Evolutionary conservation across 306 rosid species (phyloP).

Genomic region (Castanospermum australe): DNA sequence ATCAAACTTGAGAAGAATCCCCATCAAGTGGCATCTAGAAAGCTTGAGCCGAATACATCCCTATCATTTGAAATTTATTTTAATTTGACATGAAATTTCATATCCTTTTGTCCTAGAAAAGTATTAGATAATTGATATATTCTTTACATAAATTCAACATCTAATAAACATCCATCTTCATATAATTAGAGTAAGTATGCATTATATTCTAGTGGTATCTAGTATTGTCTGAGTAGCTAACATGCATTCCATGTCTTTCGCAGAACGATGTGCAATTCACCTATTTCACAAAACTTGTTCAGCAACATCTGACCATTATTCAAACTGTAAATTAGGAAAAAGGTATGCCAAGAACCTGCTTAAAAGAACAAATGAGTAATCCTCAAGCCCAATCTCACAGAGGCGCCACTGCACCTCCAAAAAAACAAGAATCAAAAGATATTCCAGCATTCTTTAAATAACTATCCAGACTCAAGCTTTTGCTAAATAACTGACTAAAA

Average conservation of each 20-base stretch:
- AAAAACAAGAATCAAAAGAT: conserved; percentile 27
- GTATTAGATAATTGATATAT: conserved; percentile 4
- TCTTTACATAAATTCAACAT: conserved; percentile 17
- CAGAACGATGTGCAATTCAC: conserved; percentile 6
- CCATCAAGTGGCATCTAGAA: background rate
- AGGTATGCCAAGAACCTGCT: conserved; percentile 66
- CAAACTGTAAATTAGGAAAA: conserved; percentile 26
- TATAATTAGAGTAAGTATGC: conserved; percentile 9
- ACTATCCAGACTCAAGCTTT: conserved; percentile 19
- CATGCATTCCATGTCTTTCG: conserved; percentile 17
- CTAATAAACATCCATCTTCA: conserved; percentile 6
- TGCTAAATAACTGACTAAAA: conserved; percentile 18
- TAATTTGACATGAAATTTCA: background rate
- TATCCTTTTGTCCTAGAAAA: background rate
- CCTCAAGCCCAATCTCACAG: conserved; percentile 97
- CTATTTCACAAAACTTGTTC: conserved; percentile 9
- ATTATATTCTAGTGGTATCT: conserved; percentile 4
- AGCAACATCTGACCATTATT: conserved; percentile 13
- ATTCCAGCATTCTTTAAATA: conserved; percentile 25
- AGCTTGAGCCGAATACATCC: background rate
- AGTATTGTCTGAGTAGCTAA: conserved; percentile 8
- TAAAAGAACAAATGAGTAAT: conserved; percentile 87
- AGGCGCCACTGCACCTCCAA: conserved; percentile 85
- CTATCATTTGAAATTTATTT: background rate
- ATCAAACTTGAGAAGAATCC: no score